Conservation (phyloP, 2,329 filamentous ascomycete species). For the Xylariaceae sp. region DNA sequence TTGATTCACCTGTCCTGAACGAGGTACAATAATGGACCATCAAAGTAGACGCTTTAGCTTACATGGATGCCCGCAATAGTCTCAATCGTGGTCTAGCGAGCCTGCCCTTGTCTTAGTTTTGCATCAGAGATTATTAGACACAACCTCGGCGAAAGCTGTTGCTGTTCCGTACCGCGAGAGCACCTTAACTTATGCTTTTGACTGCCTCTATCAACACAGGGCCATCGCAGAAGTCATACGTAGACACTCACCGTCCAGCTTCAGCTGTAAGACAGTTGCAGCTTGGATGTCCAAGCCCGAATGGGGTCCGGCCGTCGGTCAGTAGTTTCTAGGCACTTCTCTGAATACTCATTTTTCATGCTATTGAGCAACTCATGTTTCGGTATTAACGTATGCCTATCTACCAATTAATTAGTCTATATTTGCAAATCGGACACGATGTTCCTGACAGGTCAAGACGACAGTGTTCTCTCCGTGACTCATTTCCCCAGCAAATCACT, state of each 20-base stretch:
- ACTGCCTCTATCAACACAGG: slow-evolving; percentile 19
- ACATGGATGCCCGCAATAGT: too few relatives aligned
- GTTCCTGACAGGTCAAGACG: slow-evolving; percentile 5
- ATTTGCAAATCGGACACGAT: slow-evolving; percentile 22
- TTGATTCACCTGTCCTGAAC: neutral
- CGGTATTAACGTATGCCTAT: too few relatives aligned
- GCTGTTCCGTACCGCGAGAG: slow-evolving; percentile 13
- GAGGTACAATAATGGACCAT: neutral
- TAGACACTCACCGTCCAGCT: slow-evolving; percentile 12
- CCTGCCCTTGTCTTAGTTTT: slow-evolving; percentile 13
- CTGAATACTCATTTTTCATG: neutral
- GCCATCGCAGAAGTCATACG: slow-evolving; percentile 6
- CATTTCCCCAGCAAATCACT: slow-evolving; percentile 13
- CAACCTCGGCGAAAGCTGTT: slow-evolving; percentile 1
- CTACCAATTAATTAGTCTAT: slow-evolving; percentile 14
- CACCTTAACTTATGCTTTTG: slow-evolving; percentile 9
- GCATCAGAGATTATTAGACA: slow-evolving; percentile 15
- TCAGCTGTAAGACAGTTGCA: slow-evolving; percentile 10
- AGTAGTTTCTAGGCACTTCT: neutral
- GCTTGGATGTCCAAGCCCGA: slow-evolving; percentile 8
- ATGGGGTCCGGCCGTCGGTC: slow-evolving; percentile 14
- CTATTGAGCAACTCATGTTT: too few relatives aligned
- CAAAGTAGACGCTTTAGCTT: too few relatives aligned
- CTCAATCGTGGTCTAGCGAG: neutral
- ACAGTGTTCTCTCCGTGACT: slow-evolving; percentile 21